These are phyloP conservation scores for Mycena polygramma DNA, from an alignment of 768 basidiomycete genomes.

Conservation along the genomic window DNA sequence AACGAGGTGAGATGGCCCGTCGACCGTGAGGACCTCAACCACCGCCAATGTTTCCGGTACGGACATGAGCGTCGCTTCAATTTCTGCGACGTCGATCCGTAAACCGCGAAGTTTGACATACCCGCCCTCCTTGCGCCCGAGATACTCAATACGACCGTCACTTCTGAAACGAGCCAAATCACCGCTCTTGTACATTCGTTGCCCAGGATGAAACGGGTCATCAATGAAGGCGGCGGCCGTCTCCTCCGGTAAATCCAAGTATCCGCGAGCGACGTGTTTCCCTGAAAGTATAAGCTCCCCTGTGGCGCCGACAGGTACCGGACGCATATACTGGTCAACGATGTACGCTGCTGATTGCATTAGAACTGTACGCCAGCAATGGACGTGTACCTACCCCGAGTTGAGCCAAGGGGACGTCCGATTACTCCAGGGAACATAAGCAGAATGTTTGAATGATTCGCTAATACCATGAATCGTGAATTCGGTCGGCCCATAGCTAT, in stretches of 20 bases:
- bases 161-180: conserved; percentile 16
- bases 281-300: conserved; percentile 14
- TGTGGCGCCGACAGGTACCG: conserved; percentile 4
- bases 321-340: conserved; percentile 10
- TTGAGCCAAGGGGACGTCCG: conserved; percentile 12
- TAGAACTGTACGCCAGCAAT: not conserved
- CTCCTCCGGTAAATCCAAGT: conserved; percentile 9
- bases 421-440: conserved; percentile 12
- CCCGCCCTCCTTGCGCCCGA: conserved; percentile 13
- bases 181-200: conserved; percentile 17
- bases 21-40: not conserved
- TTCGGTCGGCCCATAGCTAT: conserved; percentile 16
- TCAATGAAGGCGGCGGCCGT: conserved; percentile 10
- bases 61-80: conserved; percentile 5
- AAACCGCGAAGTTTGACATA: conserved; percentile 16
- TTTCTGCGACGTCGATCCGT: conserved; percentile 12
- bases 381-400: not conserved
- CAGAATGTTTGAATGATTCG: conserved; percentile 2
- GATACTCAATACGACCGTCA: conserved; percentile 17
- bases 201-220: conserved; percentile 16
- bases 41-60: conserved; percentile 12
- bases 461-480: conserved; percentile 7
- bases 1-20: conserved; percentile 3
- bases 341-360: conserved; percentile 6
- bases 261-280: conserved; percentile 21